Percentiles rank a stretch among this genome's conserved stretches.
These are phyloP conservation scores for Tephrocybe sp. DNA, from an alignment of 768 basidiomycete species.

Conservation along the genomic window DNA sequence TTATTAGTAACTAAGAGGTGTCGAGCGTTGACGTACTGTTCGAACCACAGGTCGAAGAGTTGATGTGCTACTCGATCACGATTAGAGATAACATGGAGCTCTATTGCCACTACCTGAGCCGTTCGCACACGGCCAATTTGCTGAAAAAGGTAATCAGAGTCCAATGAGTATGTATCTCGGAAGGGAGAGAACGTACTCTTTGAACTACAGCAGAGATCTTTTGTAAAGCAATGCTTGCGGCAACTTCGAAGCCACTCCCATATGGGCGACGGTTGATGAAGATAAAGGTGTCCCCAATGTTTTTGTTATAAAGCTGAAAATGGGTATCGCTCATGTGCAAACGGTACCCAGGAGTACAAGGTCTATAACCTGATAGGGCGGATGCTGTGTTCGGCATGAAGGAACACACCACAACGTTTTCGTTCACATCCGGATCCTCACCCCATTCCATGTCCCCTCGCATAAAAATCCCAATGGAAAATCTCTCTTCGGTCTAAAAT, in stretches of 20 bases:
- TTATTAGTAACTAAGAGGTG: neutral
- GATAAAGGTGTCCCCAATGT: conserved; percentile 55
- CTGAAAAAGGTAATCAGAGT: conserved; percentile 27
- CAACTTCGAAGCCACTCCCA: conserved; percentile 45
- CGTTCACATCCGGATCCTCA: conserved; percentile 55
- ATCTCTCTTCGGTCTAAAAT: conserved; percentile 57
- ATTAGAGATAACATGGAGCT: conserved; percentile 71
- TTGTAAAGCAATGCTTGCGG: conserved; percentile 60
- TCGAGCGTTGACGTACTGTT: conserved; percentile 48
- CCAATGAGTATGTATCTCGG: neutral
- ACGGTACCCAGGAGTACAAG: conserved; percentile 53
- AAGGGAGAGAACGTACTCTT: conserved; percentile 33
- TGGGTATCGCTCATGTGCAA: conserved; percentile 56
- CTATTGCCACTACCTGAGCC: conserved; percentile 50
- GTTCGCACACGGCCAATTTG: conserved; percentile 62
- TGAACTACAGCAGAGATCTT: conserved; percentile 58
- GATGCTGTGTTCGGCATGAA: conserved; percentile 57
- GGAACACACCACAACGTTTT: conserved; percentile 62
- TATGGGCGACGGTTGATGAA: conserved; percentile 51
- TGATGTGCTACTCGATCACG: conserved; percentile 66
- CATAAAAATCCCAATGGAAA: conserved; percentile 64
- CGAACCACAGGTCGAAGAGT: conserved; percentile 66
- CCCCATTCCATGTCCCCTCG: conserved; percentile 58
- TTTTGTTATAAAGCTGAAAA: conserved; percentile 59
- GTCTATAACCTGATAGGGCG: conserved; percentile 46